These are phyloP conservation scores for Pythium aphanidermatum DNA, from an alignment of 352 stramenopile genomes.

Conservation along the genomic window DNA sequence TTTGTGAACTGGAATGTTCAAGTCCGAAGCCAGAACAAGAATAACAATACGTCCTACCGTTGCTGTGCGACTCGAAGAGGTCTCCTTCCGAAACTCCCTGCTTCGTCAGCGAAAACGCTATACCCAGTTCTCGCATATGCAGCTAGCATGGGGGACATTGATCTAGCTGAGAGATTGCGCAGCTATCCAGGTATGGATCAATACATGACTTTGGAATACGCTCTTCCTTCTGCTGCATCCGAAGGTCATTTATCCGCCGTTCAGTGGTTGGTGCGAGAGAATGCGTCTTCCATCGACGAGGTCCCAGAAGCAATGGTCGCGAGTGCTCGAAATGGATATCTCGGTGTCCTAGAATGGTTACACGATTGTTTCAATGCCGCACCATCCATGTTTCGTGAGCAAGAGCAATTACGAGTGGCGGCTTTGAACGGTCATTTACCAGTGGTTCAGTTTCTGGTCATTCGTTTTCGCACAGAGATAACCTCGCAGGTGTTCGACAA, in stretches of 20 bases:
- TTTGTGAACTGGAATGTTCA: constrained; percentile 2
- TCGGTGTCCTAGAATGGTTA: background rate
- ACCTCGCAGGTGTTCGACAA: constrained; percentile 1
- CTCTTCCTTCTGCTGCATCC: background rate
- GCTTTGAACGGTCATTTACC: background rate
- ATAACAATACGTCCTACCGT: background rate
- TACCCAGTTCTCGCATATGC: background rate
- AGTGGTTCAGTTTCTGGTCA: background rate
- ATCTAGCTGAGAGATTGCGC: background rate
- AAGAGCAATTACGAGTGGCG: background rate
- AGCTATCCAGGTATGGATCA: background rate
- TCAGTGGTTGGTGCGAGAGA: background rate
- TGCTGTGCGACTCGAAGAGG: background rate
- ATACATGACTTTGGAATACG: background rate
- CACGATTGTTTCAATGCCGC: background rate
- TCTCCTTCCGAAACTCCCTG: background rate
- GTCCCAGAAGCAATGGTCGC: constrained; percentile 1
- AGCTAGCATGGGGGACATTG: background rate
- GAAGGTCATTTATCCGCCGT: background rate
- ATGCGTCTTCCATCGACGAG: background rate
- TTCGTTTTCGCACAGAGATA: background rate
- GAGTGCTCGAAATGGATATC: background rate
- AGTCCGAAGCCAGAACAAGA: background rate
- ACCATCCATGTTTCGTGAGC: background rate
- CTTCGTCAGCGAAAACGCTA: background rate